These are phyloP conservation scores for Pythium folliculosum DNA, from an alignment of 352 stramenopile genomes.

Conservation along the genomic window DNA sequence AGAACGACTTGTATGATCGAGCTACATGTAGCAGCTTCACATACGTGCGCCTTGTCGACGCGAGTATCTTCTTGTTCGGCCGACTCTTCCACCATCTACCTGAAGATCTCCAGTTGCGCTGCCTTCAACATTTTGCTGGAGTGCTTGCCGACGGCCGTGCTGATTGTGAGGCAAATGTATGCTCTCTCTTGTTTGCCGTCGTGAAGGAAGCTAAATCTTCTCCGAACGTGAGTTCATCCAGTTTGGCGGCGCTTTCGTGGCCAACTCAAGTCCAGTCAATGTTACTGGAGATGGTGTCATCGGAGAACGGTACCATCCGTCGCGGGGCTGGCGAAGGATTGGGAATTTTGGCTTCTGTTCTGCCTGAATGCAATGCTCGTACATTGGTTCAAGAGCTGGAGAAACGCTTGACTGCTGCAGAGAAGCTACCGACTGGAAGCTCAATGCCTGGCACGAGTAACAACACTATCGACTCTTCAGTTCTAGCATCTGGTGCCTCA, in stretches of 20 bases:
- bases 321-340: slow-evolving; percentile 74
- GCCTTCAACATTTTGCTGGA: slow-evolving; percentile 75
- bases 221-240: slow-evolving; percentile 28
- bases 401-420: slow-evolving; percentile 53
- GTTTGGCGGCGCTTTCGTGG: slow-evolving; percentile 39
- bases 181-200: slow-evolving; percentile 68
- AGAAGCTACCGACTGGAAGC: slow-evolving; percentile 40
- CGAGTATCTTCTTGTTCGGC: slow-evolving; percentile 76
- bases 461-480: slow-evolving; percentile 41
- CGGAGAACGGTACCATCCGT: slow-evolving; percentile 61
- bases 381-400: slow-evolving; percentile 67
- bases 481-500: slow-evolving; percentile 59
- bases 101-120: slow-evolving; percentile 83
- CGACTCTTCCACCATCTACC: slow-evolving; percentile 76
- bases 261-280: slow-evolving; percentile 77
- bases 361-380: slow-evolving; percentile 14
- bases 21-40: slow-evolving; percentile 73
- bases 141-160: slow-evolving; percentile 59
- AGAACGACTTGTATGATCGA: slow-evolving; percentile 36
- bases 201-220: slow-evolving; percentile 45
- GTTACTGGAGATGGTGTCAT: slow-evolving; percentile 78
- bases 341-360: slow-evolving; percentile 44
- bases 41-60: slow-evolving; percentile 78
- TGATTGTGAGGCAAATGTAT: slow-evolving; percentile 81
- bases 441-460: slow-evolving; percentile 34